Evolutionary conservation across 2,329 filamentous ascomycete species (phyloP), one percentile per base, ranked within the genome.

Genomic region (Macrophomina tecta): DNA sequence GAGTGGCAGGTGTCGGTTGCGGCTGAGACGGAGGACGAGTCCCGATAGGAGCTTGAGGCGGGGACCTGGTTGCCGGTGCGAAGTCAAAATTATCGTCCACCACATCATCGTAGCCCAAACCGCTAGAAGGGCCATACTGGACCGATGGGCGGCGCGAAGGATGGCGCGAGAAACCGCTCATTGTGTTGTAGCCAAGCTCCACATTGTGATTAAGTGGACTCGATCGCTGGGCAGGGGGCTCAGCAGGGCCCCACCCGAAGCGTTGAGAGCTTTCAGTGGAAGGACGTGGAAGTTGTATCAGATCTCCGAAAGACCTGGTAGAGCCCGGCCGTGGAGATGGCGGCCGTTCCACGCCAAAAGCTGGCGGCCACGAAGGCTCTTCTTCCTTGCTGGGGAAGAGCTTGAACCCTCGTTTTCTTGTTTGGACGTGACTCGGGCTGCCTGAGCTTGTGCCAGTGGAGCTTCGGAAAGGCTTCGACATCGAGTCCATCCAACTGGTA

Each of bases 131-230:
- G 12, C 91, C 91, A 72, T 89, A 86, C 69, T 95, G 92, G 7
- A 93, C 83, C 0, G 93, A 97, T 14, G 92, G 91, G 42, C 94
- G 87, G 60, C 94, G 87, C 40, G 93, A 97, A 7, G 90, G 89
- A 72, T 88, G 91, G 46, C 91, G 83, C 5, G 91, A 91, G 90
- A 90, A 95, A 1, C 90, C 78, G 65, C 68, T 72, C 11, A 81
- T 72, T 74, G 72, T 73, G 53, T 76, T 77, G 62, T 77, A 72
- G 18, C 76, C 78, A 75, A 77, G 78, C 48, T 79, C 77, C 77
- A 84, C 79, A 36, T 73, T 66, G 75, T 75, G 5, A 75, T 61
- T 58, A 46, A 64, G 32, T 30, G 66, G 81, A 42, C 80, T 74
- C 5, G 78, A 75, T 12, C 78, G 81, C 75, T 71, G 81, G 70